A percentile compares a stretch with the other conserved stretches of the same genome.
These are phyloP conservation scores for Rubia balearica DNA, from an alignment of 305 asterid genomes.

Conservation along the genomic window DNA sequence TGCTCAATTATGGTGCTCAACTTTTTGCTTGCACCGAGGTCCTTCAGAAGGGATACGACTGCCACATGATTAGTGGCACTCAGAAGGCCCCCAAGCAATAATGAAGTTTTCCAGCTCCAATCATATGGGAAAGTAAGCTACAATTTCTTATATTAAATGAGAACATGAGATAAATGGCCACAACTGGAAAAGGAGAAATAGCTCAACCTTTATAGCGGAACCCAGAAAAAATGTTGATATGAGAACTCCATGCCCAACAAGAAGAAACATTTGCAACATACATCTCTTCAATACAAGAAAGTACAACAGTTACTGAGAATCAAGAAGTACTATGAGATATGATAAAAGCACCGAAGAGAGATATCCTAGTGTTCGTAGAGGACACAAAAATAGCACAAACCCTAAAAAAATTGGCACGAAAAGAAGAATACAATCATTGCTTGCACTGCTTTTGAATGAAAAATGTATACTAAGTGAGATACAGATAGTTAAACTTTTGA, in stretches of 20 bases:
- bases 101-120: slow-evolving; percentile 93
- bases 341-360: neutral
- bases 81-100: slow-evolving; percentile 93
- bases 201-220: slow-evolving; percentile 69
- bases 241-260: slow-evolving; percentile 97
- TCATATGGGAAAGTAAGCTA: slow-evolving; percentile 80
- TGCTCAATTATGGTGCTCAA: slow-evolving; percentile 82
- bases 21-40: slow-evolving; percentile 94
- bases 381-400: neutral
- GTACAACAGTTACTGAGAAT: neutral
- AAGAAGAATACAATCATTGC: neutral
- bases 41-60: slow-evolving; percentile 93
- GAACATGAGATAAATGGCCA: slow-evolving; percentile 17
- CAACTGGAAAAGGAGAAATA: slow-evolving; percentile 21
- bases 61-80: slow-evolving; percentile 99
- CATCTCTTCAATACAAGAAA: slow-evolving; percentile 56
- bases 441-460: neutral
- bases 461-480: too few relatives aligned
- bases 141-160: slow-evolving; percentile 30
- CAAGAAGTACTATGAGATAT: neutral
- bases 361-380: neutral
- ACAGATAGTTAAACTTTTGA: too few relatives aligned
- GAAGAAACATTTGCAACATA: slow-evolving; percentile 71
- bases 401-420: neutral
- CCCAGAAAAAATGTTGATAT: slow-evolving; percentile 88